phyloP scores from a whole-genome alignment of 2,329 filamentous ascomycete species.

The Xylaria hypoxylon region DNA sequence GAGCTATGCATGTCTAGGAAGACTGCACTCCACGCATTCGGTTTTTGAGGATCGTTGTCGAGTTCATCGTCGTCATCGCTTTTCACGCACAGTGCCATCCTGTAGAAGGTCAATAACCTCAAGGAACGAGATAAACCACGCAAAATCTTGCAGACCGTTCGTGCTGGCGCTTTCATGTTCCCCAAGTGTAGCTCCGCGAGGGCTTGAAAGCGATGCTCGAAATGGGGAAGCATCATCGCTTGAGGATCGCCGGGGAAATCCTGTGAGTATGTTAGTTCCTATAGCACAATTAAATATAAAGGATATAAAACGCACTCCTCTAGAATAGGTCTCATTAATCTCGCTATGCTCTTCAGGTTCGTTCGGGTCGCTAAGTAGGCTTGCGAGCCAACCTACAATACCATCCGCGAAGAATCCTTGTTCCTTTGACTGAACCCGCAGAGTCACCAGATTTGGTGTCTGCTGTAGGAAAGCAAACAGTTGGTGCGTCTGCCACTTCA shows the following conservation, averaged over 20 bases:
- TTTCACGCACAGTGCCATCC: constrained; percentile 36
- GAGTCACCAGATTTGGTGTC: constrained; percentile 40
- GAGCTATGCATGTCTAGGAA: constrained; percentile 37
- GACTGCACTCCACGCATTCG: constrained; percentile 43
- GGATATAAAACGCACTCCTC: background rate
- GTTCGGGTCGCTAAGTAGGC: constrained; percentile 18
- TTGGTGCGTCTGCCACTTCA: constrained; percentile 44
- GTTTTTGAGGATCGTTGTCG: constrained; percentile 38
- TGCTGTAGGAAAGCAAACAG: constrained; percentile 42
- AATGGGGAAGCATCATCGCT: constrained; percentile 13
- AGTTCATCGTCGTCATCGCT: constrained; percentile 40
- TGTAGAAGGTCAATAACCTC: constrained; percentile 34
- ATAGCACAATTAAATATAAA: background rate
- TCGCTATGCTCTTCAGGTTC: background rate
- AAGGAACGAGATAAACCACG: constrained; percentile 36
- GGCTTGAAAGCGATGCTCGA: constrained; percentile 30
- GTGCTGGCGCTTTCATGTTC: constrained; percentile 40
- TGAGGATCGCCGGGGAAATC: background rate
- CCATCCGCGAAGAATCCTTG: constrained; percentile 39
- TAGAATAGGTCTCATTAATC: background rate
- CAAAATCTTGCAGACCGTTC: constrained; percentile 35
- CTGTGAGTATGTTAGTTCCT: constrained; percentile 9
- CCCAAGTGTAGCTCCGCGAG: constrained; percentile 39
- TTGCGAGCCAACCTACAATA: constrained; percentile 42
- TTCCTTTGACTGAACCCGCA: constrained; percentile 40